Conservation (phyloP, 2,329 filamentous ascomycete genomes). For the Nemania bipapillata region DNA sequence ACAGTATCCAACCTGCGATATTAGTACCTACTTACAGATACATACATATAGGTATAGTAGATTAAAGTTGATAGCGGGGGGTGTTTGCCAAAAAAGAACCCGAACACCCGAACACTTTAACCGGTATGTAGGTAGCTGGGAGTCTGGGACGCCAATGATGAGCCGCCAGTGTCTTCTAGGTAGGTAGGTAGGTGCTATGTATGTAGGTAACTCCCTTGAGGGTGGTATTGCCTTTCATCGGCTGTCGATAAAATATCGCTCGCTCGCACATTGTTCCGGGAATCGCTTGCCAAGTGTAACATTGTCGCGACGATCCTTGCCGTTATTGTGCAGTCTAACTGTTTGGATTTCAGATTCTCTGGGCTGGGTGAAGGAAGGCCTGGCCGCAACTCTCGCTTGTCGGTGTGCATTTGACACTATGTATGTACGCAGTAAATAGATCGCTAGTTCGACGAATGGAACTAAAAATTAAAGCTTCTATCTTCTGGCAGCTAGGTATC, state of each 20-base stretch:
- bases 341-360: background rate
- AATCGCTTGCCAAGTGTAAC: conserved; percentile 23
- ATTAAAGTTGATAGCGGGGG: conserved; percentile 12
- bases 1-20: background rate
- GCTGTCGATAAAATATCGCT: background rate
- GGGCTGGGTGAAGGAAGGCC: background rate
- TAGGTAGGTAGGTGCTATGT: background rate
- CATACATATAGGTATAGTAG: no score
- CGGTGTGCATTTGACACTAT: background rate
- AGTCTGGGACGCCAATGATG: conserved; percentile 13
- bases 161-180: background rate
- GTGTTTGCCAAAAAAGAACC: conserved; percentile 7
- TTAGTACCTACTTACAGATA: no score
- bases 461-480: no score
- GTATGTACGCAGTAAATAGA: no score
- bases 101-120: conserved; percentile 22
- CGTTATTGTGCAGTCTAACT: background rate
- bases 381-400: background rate
- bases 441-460: no score
- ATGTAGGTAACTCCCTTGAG: background rate
- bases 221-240: background rate
- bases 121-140: conserved; percentile 15
- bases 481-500: no score
- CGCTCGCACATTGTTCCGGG: conserved; percentile 8
- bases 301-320: conserved; percentile 10